These are phyloP conservation scores for Fusarium neocosmosporiellum DNA, from an alignment of 2,329 filamentous ascomycete species.

Conservation along the genomic window DNA sequence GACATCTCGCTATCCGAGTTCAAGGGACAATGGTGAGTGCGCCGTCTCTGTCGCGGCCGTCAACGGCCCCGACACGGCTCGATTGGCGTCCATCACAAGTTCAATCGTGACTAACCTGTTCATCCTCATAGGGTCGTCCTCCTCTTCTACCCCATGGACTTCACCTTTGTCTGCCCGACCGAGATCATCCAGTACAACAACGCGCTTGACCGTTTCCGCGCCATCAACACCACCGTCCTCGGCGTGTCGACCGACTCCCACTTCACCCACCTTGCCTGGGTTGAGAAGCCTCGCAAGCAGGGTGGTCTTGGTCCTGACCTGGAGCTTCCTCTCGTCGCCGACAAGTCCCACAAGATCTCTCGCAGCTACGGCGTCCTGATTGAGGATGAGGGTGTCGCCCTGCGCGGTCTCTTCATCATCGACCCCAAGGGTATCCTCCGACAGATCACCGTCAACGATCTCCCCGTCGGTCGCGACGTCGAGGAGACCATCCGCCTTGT, in stretches of 20 bases:
- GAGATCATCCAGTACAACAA: constrained; percentile 75
- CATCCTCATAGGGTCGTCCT: constrained; percentile 66
- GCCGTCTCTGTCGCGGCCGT: neutral
- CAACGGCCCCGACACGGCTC: neutral
- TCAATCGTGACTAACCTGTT: neutral
- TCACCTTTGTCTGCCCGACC: constrained; percentile 75
- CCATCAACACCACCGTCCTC: constrained; percentile 68
- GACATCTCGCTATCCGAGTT: constrained; percentile 59
- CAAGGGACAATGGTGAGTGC: constrained; percentile 58
- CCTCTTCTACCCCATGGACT: constrained; percentile 75
- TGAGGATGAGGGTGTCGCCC: constrained; percentile 71
- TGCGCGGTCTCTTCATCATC: constrained; percentile 74
- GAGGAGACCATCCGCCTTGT: constrained; percentile 74
- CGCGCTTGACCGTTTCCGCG: constrained; percentile 68
- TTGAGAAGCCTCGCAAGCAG: constrained; percentile 66
- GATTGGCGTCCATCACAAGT: neutral
- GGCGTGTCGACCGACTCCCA: constrained; percentile 72
- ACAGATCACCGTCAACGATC: constrained; percentile 74
- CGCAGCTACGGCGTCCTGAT: constrained; percentile 72
- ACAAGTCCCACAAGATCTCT: constrained; percentile 70
- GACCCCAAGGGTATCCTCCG: constrained; percentile 70
- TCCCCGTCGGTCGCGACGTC: constrained; percentile 72
- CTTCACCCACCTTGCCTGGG: constrained; percentile 68
- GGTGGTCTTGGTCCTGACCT: constrained; percentile 70
- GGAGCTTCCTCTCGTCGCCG: constrained; percentile 70